phyloP scores from a whole-genome alignment of 352 stramenopile genomes.

The Halophytophthora batemanensis region DNA sequence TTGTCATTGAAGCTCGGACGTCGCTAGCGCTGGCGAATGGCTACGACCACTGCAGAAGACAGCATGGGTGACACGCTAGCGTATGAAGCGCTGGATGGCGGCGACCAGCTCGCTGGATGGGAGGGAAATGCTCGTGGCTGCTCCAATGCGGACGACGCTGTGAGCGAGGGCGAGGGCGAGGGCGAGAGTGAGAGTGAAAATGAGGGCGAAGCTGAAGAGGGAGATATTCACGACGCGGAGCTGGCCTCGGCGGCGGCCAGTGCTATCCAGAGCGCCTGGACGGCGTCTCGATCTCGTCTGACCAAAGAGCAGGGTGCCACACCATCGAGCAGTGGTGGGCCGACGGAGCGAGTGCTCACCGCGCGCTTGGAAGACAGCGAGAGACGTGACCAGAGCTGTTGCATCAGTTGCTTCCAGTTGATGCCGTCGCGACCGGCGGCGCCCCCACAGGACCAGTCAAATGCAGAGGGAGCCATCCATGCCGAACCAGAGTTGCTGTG shows the following conservation, averaged over 20 bases:
- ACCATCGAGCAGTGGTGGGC: not conserved
- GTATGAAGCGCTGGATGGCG: too few relatives aligned
- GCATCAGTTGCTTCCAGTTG: conserved; percentile 37
- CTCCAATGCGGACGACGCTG: not conserved
- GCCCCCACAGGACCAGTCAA: conserved; percentile 1
- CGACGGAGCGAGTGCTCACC: not conserved
- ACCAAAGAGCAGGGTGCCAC: too few relatives aligned
- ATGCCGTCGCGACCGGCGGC: conserved; percentile 14
- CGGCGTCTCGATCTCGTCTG: too few relatives aligned
- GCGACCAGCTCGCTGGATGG: too few relatives aligned
- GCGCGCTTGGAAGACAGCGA: not conserved
- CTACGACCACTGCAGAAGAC: too few relatives aligned
- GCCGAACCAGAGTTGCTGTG: conserved; percentile 26
- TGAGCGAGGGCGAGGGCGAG: too few relatives aligned
- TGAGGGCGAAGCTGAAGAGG: not conserved
- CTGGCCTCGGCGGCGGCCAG: not conserved
- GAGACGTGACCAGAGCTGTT: conserved; percentile 12
- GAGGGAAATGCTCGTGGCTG: too few relatives aligned
- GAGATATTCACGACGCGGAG: not conserved
- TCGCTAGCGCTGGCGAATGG: too few relatives aligned
- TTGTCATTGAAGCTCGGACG: not conserved
- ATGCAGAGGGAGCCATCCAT: not conserved
- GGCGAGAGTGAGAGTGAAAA: not conserved
- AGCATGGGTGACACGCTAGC: too few relatives aligned
- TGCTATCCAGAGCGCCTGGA: not conserved